A percentile compares a stretch with the other conserved stretches of the same genome.
Evolutionary conservation across 2,329 filamentous ascomycete species (phyloP).

Genomic region (Exophiala mesophila): DNA sequence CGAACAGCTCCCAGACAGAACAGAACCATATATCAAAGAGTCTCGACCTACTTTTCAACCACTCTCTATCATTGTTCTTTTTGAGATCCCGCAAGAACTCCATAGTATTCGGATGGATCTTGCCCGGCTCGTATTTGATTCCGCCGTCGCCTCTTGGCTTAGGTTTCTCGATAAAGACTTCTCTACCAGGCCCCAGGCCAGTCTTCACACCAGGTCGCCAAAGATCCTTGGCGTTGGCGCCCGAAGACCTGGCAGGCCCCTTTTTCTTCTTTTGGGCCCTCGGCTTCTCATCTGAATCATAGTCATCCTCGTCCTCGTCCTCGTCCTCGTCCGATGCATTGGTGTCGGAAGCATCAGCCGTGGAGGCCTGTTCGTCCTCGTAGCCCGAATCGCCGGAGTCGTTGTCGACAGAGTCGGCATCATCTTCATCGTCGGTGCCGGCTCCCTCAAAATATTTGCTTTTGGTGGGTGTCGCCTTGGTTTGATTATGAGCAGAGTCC

Average conservation of each 20-base stretch:
- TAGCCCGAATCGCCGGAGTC: slow-evolving; percentile 35
- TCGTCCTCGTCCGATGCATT: slow-evolving; percentile 28
- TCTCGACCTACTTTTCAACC: slow-evolving; percentile 54
- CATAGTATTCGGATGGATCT: slow-evolving; percentile 60
- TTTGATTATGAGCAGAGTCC: slow-evolving; percentile 12
- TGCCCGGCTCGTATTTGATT: slow-evolving; percentile 53
- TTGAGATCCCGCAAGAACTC: slow-evolving; percentile 56
- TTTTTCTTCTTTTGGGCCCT: slow-evolving; percentile 13
- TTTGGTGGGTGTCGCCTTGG: slow-evolving; percentile 39
- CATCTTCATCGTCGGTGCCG: slow-evolving; percentile 29
- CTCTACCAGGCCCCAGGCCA: slow-evolving; percentile 54
- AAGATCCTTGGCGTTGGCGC: slow-evolving; percentile 43
- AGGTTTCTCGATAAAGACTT: slow-evolving; percentile 59
- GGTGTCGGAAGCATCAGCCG: slow-evolving; percentile 32
- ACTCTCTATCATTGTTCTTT: slow-evolving; percentile 58
- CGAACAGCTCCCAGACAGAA: background rate
- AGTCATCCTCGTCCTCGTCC: slow-evolving; percentile 24
- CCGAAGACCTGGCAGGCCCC: slow-evolving; percentile 17
- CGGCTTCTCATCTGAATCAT: slow-evolving; percentile 30
- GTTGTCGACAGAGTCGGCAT: slow-evolving; percentile 21
- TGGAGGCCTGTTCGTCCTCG: slow-evolving; percentile 35
- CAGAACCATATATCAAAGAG: slow-evolving; percentile 12
- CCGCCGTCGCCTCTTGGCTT: slow-evolving; percentile 57
- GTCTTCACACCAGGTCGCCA: slow-evolving; percentile 54
- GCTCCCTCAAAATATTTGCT: slow-evolving; percentile 47